Evolutionary conservation across 2,329 filamentous ascomycete genomes (phyloP), one percentile per base, ranked within the genome.

Genomic region (Huntiella omanensis): DNA sequence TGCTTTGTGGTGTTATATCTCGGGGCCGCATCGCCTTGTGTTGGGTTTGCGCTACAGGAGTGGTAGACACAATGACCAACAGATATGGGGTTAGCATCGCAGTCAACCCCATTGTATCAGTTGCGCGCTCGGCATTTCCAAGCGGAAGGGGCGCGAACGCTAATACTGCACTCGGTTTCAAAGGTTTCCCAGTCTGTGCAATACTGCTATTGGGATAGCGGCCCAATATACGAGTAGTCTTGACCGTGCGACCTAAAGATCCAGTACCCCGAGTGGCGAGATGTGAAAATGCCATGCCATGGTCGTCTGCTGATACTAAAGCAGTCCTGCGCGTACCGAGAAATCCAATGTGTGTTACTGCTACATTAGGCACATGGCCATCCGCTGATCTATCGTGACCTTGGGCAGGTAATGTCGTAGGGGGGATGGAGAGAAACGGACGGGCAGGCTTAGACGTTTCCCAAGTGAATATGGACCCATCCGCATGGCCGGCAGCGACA

Each of bases 231-330:
- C 92, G 74, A 2, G 83, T 88, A 0, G 85, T 93, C 63, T 85
- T 94, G 40, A 98, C 82, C 0, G 77, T 80, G 48, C 91, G 75
- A 4, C 81, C 86, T 16, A 98, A 71, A 17, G 86, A 73, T 3
- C 91, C 91, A 34, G 92, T 80, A 1, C 91, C 92, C 55, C 92
- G 73, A 7, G 85, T 93, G 7, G 91, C 92, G 7, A 98, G 71
- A 61, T 98, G 92, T 3, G 91, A 95, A 60, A 98, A 98, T 0
- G 91, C 88, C 92, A 98, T 98, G 15, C 92, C 91, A 42, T 76
- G 76, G 55, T 93, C 83, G 61, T 98, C 87, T 2, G 91, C 91
- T 3, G 91, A 98, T 8, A 96, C 87, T 4, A 98, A 68, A 3
- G 92, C 91, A 11, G 91, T 98, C 55, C 91, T 87, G 49, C 92